phyloP scores from a whole-genome alignment of 2,329 filamentous ascomycete species.

The Tolypocladium album region DNA sequence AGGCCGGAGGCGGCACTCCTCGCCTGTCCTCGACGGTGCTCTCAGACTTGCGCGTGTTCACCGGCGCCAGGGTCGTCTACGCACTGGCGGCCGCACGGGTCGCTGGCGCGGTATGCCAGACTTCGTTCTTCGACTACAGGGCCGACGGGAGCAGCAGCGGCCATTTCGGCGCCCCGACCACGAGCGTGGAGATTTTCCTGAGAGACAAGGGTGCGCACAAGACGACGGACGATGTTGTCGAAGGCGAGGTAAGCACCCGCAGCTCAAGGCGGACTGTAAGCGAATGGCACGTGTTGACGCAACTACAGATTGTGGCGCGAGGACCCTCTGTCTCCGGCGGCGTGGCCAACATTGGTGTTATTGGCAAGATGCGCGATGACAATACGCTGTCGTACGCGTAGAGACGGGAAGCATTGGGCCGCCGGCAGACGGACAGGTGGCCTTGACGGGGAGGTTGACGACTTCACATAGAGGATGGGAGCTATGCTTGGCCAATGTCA shows the following conservation, averaged over 20 bases:
- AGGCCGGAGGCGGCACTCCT: conserved; percentile 50
- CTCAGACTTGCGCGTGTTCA: conserved; percentile 73
- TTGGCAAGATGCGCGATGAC: conserved; percentile 58
- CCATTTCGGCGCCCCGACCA: conserved; percentile 78
- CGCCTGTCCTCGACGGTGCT: conserved; percentile 59
- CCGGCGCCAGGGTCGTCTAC: conserved; percentile 71
- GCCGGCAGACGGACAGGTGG: not conserved
- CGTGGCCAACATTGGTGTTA: conserved; percentile 51
- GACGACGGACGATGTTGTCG: conserved; percentile 50
- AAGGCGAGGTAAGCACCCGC: conserved; percentile 49
- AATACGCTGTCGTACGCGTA: conserved; percentile 55
- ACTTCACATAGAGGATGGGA: not conserved
- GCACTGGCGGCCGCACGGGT: conserved; percentile 72
- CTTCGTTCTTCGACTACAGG: conserved; percentile 79
- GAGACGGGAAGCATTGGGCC: not conserved
- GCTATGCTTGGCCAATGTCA: not conserved
- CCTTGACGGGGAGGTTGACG: not conserved
- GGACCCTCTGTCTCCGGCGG: conserved; percentile 65
- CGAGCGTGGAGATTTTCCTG: conserved; percentile 68
- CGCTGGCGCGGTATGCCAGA: conserved; percentile 85
- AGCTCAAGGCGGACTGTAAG: not conserved
- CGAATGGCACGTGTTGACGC: not conserved
- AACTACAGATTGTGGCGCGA: conserved; percentile 52
- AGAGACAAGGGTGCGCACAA: conserved; percentile 49
- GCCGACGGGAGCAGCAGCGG: conserved; percentile 26